phyloP scores from a whole-genome alignment of 805 yeast species.

The Ogataea degrootiae region DNA sequence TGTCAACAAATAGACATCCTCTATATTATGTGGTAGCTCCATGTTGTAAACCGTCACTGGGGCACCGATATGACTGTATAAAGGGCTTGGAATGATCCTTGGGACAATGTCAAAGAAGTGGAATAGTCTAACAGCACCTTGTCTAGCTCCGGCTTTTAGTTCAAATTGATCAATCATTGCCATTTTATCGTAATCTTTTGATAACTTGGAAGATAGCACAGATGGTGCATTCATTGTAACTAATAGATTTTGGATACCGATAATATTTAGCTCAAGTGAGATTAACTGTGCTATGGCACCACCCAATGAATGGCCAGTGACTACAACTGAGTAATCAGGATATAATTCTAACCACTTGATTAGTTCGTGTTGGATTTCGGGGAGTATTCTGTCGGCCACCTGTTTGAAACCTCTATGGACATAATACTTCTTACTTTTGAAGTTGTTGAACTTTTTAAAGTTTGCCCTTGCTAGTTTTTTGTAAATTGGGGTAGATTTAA shows the following conservation, averaged over 20 bases:
- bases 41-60: slow-evolving; percentile 9
- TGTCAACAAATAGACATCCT: slow-evolving; percentile 1
- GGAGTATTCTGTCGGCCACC: slow-evolving; percentile 8
- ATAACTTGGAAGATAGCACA: slow-evolving; percentile 14
- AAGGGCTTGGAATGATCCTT: slow-evolving; percentile 10
- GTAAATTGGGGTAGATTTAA: not conserved
- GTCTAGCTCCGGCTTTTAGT: not conserved
- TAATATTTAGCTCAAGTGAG: slow-evolving; percentile 56
- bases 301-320: slow-evolving; percentile 47
- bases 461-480: not conserved
- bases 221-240: slow-evolving; percentile 17
- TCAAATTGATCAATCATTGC: not conserved
- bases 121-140: slow-evolving; percentile 12
- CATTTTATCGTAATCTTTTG: slow-evolving; percentile 5
- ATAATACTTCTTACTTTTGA: slow-evolving; percentile 6
- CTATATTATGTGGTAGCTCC: slow-evolving; percentile 10
- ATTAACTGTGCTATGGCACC: slow-evolving; percentile 62
- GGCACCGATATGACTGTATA: slow-evolving; percentile 15
- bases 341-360: slow-evolving; percentile 7
- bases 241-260: slow-evolving; percentile 33
- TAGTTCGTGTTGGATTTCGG: slow-evolving; percentile 10
- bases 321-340: slow-evolving; percentile 26
- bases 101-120: slow-evolving; percentile 18
- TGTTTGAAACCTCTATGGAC: slow-evolving; percentile 16
- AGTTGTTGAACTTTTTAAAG: slow-evolving; percentile 2